These are phyloP conservation scores for Aurantiochytrium sp. DNA, from an alignment of 108 stramenopile species.

Conservation along the genomic window DNA sequence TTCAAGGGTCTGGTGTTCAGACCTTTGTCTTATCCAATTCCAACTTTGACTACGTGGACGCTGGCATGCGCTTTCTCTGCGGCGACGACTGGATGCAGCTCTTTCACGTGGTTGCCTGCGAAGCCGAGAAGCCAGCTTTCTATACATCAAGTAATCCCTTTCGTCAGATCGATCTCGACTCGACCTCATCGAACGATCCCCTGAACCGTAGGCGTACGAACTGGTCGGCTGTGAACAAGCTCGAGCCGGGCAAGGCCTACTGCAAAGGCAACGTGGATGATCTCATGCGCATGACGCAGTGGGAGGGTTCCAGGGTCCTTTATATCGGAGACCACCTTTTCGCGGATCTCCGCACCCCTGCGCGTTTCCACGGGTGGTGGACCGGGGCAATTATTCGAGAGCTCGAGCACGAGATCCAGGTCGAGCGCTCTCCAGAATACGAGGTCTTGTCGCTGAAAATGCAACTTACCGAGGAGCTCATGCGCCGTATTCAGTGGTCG, in stretches of 20 bases:
- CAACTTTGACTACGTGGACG: slow-evolving; percentile 80
- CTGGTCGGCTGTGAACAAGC: slow-evolving; percentile 31
- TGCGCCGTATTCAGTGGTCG: slow-evolving; percentile 25
- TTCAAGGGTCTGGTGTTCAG: slow-evolving; percentile 42
- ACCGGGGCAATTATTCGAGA: slow-evolving; percentile 48
- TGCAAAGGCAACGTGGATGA: slow-evolving; percentile 34
- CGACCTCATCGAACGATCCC: not conserved
- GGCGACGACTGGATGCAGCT: slow-evolving; percentile 74
- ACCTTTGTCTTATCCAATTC: slow-evolving; percentile 57
- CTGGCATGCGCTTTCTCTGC: slow-evolving; percentile 82
- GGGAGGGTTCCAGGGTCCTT: slow-evolving; percentile 63
- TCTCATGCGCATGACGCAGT: slow-evolving; percentile 32
- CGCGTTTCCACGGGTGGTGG: slow-evolving; percentile 40
- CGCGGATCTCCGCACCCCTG: slow-evolving; percentile 66
- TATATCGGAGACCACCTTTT: slow-evolving; percentile 92
- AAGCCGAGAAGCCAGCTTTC: slow-evolving; percentile 82
- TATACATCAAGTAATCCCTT: slow-evolving; percentile 81
- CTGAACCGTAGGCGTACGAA: slow-evolving; percentile 32
- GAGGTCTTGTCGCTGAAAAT: not conserved
- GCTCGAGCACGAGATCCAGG: slow-evolving; percentile 39
- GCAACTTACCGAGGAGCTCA: slow-evolving; percentile 21
- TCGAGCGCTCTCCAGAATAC: slow-evolving; percentile 32
- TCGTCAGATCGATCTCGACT: slow-evolving; percentile 36
- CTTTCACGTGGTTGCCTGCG: slow-evolving; percentile 69
- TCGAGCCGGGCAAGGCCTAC: slow-evolving; percentile 34